Base-by-base conservation (phyloP, 2,329 filamentous ascomycete species). In the Aspergillus uvarum region DNA sequence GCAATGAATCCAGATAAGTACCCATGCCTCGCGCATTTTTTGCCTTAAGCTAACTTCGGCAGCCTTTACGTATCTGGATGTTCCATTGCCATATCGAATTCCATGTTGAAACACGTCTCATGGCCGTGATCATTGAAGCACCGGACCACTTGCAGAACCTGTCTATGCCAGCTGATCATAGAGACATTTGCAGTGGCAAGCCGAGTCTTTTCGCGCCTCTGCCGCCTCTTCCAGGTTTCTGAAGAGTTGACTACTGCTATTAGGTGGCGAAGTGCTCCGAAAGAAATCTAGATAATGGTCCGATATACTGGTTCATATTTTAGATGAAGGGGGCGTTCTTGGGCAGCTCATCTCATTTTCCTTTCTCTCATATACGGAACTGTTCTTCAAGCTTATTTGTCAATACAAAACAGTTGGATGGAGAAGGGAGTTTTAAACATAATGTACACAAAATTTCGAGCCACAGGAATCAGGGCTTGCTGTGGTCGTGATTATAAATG, bases 71-170 rank as follows among this genome's bases (percentile, higher is more conserved):
- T 24, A 61, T 73, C n/a, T 75, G 72, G 73, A 60, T 75, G 35
- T 60, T 76, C 5, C 74, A 76, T 56, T 76, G 74, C 56, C 74
- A 76, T 55, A 62, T 76, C n/a, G 70, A 72, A 51, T 76, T 72
- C 70, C 74, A 76, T 51, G 67, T 75, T 6, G 67, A 70, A 47
- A 59, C 62, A 5, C 74, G 74, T n/a, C 59, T 76, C 19, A 62
- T 68, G 38, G 68, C 67, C 5, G 74, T 72, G 4, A 64, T 74
- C 16, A 72, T 74, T 19, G 72, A 74, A 47, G 72, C 70, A 4
- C 72, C 72, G 1, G 68, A 72, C 51, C 29, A 49, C 22, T 47
- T 62, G 14, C 54, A 62, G 19, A 32, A 57, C 5, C 21, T 62
- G 14, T 31, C 48, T 0, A 44, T 62, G 8, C 60, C 60, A 4